These are phyloP conservation scores for Schwanniomyces sp. DNA, from an alignment of 805 yeast species.

Conservation along the genomic window DNA sequence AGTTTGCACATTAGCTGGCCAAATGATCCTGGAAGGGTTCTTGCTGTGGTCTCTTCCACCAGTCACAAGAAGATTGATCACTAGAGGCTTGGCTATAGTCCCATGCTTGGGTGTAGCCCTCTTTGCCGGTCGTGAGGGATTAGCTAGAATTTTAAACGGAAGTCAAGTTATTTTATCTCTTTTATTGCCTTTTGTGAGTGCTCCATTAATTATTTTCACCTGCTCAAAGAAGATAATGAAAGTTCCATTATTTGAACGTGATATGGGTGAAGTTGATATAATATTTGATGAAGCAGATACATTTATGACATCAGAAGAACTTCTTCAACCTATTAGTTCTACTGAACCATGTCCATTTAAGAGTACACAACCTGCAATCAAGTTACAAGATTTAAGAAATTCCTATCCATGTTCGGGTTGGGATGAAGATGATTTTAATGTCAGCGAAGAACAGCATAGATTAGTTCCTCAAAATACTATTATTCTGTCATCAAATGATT, in stretches of 20 bases:
- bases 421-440: slow-evolving; percentile 34
- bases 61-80: slow-evolving; percentile 73
- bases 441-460: slow-evolving; percentile 15
- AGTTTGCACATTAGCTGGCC: slow-evolving; percentile 91
- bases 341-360: slow-evolving; percentile 7
- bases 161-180: slow-evolving; percentile 82
- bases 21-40: slow-evolving; percentile 91
- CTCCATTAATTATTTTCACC: slow-evolving; percentile 84
- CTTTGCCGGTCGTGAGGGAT: slow-evolving; percentile 77
- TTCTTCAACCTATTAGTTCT: neutral
- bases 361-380: slow-evolving; percentile 39
- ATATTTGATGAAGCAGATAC: slow-evolving; percentile 11
- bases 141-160: slow-evolving; percentile 69
- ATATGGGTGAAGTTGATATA: slow-evolving; percentile 27
- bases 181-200: slow-evolving; percentile 82
- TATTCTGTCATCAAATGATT: neutral
- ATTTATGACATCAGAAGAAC: neutral
- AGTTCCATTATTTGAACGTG: slow-evolving; percentile 41
- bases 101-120: slow-evolving; percentile 81
- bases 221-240: slow-evolving; percentile 66
- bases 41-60: slow-evolving; percentile 79
- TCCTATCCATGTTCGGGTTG: slow-evolving; percentile 44
- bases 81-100: slow-evolving; percentile 78
- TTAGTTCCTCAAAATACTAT: slow-evolving; percentile 6
- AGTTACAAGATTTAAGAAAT: slow-evolving; percentile 38